phyloP scores from a whole-genome alignment of 768 basidiomycete genomes.

The Auriculariales sp. region DNA sequence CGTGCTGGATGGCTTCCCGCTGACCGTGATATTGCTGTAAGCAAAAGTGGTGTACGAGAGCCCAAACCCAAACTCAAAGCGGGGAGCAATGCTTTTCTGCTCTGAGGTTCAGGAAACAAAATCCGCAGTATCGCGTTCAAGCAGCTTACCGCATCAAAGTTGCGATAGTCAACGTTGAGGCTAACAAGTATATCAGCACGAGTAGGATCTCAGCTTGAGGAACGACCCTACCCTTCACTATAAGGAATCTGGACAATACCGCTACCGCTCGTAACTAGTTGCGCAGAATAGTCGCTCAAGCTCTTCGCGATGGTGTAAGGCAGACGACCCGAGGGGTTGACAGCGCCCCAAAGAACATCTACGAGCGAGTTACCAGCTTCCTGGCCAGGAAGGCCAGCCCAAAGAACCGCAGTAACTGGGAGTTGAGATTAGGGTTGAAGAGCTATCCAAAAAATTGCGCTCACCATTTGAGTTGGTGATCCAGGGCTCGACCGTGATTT shows the following conservation, averaged over 20 bases:
- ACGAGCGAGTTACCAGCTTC: slow-evolving; percentile 53
- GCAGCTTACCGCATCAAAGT: slow-evolving; percentile 29
- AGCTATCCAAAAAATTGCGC: slow-evolving; percentile 23
- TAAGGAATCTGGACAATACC: not conserved
- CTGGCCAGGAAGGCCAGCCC: slow-evolving; percentile 52
- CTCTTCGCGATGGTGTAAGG: slow-evolving; percentile 26
- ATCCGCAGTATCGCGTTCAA: not conserved
- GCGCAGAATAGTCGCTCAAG: slow-evolving; percentile 20
- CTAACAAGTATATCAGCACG: slow-evolving; percentile 54
- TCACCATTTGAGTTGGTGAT: slow-evolving; percentile 58
- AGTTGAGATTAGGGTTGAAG: slow-evolving; percentile 14
- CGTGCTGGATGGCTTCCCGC: slow-evolving; percentile 13
- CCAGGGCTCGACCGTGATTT: slow-evolving; percentile 55
- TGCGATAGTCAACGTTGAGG: slow-evolving; percentile 42
- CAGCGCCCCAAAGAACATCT: slow-evolving; percentile 62
- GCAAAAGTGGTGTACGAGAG: slow-evolving; percentile 45
- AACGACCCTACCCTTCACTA: slow-evolving; percentile 34
- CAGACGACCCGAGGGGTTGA: slow-evolving; percentile 42
- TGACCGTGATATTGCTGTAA: slow-evolving; percentile 30
- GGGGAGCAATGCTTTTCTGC: slow-evolving; percentile 23
- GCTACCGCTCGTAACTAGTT: slow-evolving; percentile 22
- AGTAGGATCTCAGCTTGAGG: slow-evolving; percentile 34
- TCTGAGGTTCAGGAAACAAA: slow-evolving; percentile 3
- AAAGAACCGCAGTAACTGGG: slow-evolving; percentile 14
- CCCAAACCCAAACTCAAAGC: slow-evolving; percentile 35